Evolutionary conservation across 2,329 filamentous ascomycete species (phyloP).

Genomic region (Botryotinia convoluta): DNA sequence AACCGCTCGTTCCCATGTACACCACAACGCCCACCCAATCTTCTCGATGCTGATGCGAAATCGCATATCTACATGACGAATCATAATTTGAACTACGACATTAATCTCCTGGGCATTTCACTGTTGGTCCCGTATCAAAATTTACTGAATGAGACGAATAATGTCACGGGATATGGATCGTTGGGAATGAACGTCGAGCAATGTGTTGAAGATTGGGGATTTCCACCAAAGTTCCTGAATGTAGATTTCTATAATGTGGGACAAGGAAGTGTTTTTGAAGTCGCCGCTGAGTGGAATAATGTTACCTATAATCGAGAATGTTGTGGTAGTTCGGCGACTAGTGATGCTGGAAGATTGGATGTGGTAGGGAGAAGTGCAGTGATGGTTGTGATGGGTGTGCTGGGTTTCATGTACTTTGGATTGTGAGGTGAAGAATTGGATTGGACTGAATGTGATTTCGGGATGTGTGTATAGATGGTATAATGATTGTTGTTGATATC

Average conservation of each 20-base stretch:
- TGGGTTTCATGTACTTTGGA: background rate
- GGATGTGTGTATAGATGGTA: background rate
- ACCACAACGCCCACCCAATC: constrained; percentile 69
- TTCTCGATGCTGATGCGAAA: constrained; percentile 52
- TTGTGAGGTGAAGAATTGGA: background rate
- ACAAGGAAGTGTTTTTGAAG: constrained; percentile 73
- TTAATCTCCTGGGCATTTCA: constrained; percentile 61
- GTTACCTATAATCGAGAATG: constrained; percentile 64
- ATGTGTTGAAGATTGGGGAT: constrained; percentile 61
- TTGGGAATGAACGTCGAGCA: constrained; percentile 62
- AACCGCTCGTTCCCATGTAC: constrained; percentile 70
- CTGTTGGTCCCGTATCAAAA: constrained; percentile 71
- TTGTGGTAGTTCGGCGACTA: constrained; percentile 46
- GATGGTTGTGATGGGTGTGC: background rate
- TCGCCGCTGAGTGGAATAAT: constrained; percentile 67
- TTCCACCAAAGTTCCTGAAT: constrained; percentile 73
- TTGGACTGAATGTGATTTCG: background rate
- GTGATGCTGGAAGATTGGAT: background rate
- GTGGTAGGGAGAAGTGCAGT: background rate
- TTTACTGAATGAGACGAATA: constrained; percentile 70
- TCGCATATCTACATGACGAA: constrained; percentile 78
- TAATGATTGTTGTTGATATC: background rate
- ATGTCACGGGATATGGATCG: constrained; percentile 60
- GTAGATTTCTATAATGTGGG: constrained; percentile 77
- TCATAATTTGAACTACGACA: constrained; percentile 83